A percentile compares a stretch with the other conserved stretches of the same genome.
phyloP scores from a whole-genome alignment of 1,284 basidiomycete genomes.

The Bondarzewia mesenterica region DNA sequence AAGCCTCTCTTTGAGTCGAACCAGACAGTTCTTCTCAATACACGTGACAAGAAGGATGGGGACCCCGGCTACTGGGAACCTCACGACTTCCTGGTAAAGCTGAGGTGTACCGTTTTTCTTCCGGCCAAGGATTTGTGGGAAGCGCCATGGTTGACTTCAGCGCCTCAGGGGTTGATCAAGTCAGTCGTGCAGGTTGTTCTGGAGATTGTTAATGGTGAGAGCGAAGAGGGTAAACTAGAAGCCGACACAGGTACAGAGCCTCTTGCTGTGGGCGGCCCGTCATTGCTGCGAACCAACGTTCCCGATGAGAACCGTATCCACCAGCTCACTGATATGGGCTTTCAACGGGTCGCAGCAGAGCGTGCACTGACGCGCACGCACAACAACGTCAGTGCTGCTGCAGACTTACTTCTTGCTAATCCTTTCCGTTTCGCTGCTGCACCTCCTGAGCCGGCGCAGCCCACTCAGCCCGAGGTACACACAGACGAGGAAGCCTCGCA shows the following conservation, averaged over 20 bases:
- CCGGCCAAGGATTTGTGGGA: constrained; percentile 72
- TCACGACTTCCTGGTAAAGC: constrained; percentile 76
- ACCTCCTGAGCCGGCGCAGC: constrained; percentile 33
- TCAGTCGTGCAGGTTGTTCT: constrained; percentile 74
- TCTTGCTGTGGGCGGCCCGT: constrained; percentile 14
- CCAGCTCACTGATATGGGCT: constrained; percentile 95
- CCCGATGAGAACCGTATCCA: constrained; percentile 74
- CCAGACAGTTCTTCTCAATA: constrained; percentile 70
- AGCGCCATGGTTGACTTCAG: constrained; percentile 73
- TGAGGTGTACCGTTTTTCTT: constrained; percentile 70
- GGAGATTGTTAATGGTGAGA: constrained; percentile 77
- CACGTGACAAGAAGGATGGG: constrained; percentile 71
- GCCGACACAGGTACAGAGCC: constrained; percentile 12
- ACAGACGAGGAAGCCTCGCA: neutral
- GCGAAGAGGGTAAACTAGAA: constrained; percentile 55
- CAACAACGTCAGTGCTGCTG: constrained; percentile 87
- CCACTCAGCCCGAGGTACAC: constrained; percentile 20
- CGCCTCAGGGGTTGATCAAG: constrained; percentile 68
- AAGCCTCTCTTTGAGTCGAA: constrained; percentile 80
- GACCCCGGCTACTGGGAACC: constrained; percentile 78
- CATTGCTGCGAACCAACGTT: constrained; percentile 34
- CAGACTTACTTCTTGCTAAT: constrained; percentile 81
- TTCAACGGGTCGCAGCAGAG: constrained; percentile 79
- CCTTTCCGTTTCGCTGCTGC: constrained; percentile 70
- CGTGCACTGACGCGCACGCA: constrained; percentile 77